Conservation (phyloP, 2,329 filamentous ascomycete species). For the Whalleya microplaca region DNA sequence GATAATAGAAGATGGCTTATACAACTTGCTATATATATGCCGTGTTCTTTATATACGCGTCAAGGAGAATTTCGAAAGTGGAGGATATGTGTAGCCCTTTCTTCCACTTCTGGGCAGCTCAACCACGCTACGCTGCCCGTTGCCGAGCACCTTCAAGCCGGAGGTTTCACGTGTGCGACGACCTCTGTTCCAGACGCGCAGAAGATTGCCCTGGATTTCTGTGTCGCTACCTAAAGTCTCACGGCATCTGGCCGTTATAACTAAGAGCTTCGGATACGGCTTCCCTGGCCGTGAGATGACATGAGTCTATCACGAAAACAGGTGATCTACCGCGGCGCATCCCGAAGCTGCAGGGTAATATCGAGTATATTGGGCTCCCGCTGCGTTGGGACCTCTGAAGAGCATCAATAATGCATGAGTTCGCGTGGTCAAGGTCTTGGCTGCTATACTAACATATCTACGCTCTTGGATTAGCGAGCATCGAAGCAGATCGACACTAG, state of each 20-base stretch:
- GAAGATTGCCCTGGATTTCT: constrained; percentile 19
- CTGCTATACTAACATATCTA: constrained; percentile 13
- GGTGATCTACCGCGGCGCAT: constrained; percentile 25
- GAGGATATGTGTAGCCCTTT: constrained; percentile 5
- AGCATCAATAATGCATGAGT: constrained; percentile 18
- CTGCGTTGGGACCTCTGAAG: constrained; percentile 27
- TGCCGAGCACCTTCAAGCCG: constrained; percentile 22
- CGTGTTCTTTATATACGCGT: constrained; percentile 7
- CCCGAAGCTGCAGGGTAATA: constrained; percentile 29
- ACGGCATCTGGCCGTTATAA: constrained; percentile 23
- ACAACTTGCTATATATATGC: neutral
- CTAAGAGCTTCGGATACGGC: constrained; percentile 26
- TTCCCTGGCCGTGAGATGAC: constrained; percentile 20
- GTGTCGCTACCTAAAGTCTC: constrained; percentile 38
- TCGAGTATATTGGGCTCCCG: constrained; percentile 23
- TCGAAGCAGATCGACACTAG: constrained; percentile 12
- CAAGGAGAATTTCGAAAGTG: constrained; percentile 1
- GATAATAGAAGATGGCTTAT: constrained; percentile 11
- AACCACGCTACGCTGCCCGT: constrained; percentile 16
- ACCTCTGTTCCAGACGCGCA: constrained; percentile 15
- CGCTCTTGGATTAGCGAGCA: constrained; percentile 17
- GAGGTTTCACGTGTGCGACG: constrained; percentile 24
- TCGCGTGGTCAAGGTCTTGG: constrained; percentile 17
- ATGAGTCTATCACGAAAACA: constrained; percentile 17
- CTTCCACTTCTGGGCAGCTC: constrained; percentile 8